Percentiles rank a stretch among this genome's conserved stretches.
Evolutionary conservation across 495 filamentous ascomycete species (phyloP).

Genomic region (Annulohypoxylon moriforme): DNA sequence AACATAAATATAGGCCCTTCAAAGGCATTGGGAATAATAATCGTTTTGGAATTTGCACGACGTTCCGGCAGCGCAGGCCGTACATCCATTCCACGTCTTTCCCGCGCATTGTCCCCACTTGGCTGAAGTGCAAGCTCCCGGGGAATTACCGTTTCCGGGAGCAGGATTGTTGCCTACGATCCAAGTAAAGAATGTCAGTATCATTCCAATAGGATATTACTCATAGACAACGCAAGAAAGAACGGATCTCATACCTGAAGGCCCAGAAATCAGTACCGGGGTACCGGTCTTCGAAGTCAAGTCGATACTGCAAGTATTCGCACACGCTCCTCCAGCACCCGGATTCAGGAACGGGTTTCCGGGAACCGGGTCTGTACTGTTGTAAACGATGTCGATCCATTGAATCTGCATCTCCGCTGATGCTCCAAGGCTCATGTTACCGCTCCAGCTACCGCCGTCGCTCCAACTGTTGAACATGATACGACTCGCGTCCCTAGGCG

Average conservation of each 20-base stretch:
- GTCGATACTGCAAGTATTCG: conserved; percentile 62
- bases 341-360: conserved; percentile 34
- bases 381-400: conserved; percentile 79
- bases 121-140: conserved; percentile 38
- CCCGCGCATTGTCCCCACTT: conserved; percentile 62
- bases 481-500: conserved; percentile 67
- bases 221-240: background rate
- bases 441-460: conserved; percentile 77
- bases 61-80: conserved; percentile 48
- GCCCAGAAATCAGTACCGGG: conserved; percentile 57
- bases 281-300: conserved; percentile 56
- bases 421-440: conserved; percentile 70
- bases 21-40: conserved; percentile 57
- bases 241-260: conserved; percentile 27
- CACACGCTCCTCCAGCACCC: conserved; percentile 48
- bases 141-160: conserved; percentile 20
- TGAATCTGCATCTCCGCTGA: conserved; percentile 76
- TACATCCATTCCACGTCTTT: conserved; percentile 54
- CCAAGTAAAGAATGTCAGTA: conserved; percentile 11
- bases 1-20: conserved; percentile 23
- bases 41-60: conserved; percentile 53
- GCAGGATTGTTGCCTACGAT: conserved; percentile 6
- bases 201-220: background rate
- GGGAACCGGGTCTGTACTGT: conserved; percentile 55
- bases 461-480: conserved; percentile 80